Conservation (phyloP, 257 asterid genomes). For the Solanum infundibuliforme region DNA sequence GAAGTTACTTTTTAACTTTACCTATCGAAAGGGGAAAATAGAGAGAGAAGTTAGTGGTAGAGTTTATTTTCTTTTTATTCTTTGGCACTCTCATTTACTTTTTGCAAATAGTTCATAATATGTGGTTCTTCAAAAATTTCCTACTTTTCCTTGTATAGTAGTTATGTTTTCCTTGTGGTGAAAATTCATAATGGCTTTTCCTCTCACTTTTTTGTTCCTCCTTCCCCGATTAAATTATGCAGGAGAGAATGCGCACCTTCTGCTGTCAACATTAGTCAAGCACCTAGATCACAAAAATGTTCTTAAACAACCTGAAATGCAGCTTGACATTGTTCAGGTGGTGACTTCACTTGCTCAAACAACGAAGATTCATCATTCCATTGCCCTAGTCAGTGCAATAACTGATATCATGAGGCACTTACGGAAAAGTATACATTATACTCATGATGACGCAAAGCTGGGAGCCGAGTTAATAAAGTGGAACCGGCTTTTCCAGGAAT, state of each 20-base stretch:
- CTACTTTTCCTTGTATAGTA: background rate
- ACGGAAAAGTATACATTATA: constrained; percentile 78
- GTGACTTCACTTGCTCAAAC: constrained; percentile 58
- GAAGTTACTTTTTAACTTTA: background rate
- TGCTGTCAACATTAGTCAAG: constrained; percentile 77
- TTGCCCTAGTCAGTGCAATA: constrained; percentile 75
- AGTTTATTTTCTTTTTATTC: background rate
- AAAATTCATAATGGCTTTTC: background rate
- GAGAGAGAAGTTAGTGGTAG: background rate
- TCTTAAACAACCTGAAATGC: constrained; percentile 76
- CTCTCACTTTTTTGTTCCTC: background rate
- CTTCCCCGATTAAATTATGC: constrained; percentile 4
- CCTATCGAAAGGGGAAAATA: background rate
- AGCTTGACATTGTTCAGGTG: constrained; percentile 78
- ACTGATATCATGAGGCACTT: constrained; percentile 91
- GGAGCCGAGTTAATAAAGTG: constrained; percentile 65
- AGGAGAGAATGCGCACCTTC: constrained; percentile 81
- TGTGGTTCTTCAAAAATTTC: background rate
- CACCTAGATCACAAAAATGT: constrained; percentile 93
- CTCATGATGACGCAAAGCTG: constrained; percentile 64
- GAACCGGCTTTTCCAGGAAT: constrained; percentile 66
- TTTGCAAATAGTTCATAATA: background rate
- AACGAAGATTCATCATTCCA: constrained; percentile 60
- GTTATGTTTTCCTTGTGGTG: background rate
- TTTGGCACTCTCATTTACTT: background rate